Percentiles rank a stretch among this genome's conserved stretches.
Conservation (phyloP, 139 green algal species). For the Chlorella sp. region DNA sequence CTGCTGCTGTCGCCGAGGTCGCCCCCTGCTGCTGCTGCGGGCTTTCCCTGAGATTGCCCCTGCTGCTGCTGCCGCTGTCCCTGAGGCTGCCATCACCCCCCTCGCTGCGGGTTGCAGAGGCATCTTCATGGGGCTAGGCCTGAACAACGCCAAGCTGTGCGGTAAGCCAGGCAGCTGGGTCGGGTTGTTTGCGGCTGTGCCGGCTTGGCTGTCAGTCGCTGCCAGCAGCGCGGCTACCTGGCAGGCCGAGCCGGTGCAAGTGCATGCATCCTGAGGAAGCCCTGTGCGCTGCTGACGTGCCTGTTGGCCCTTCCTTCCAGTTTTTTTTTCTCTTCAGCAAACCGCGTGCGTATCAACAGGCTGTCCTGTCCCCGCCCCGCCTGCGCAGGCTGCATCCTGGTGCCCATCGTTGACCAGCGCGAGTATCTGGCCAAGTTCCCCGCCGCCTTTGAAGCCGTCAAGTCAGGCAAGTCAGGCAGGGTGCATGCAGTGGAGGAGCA, state of each 20-base stretch:
- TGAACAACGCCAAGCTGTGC: conserved; percentile 55
- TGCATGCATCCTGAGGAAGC: too few species aligned
- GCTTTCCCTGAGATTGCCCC: neutral
- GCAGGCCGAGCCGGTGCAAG: neutral
- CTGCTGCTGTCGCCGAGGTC: neutral
- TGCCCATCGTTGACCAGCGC: conserved; percentile 37
- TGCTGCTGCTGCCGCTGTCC: neutral
- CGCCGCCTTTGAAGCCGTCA: conserved; percentile 34
- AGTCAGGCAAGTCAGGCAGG: neutral
- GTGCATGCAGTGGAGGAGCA: neutral
- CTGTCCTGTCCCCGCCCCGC: neutral
- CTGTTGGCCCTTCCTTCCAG: too few species aligned
- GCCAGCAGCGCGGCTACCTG: too few species aligned
- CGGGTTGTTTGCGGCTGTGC: neutral
- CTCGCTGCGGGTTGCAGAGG: neutral
- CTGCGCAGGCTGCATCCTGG: conserved; percentile 38
- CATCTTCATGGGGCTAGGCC: conserved; percentile 29
- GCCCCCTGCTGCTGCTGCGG: neutral
- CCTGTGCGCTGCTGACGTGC: too few species aligned
- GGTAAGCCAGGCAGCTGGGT: neutral
- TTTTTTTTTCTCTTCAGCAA: too few species aligned
- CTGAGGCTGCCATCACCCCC: too few species aligned
- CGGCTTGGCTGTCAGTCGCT: neutral
- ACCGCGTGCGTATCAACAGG: too few species aligned
- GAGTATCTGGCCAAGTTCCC: conserved; percentile 33